Evolutionary conservation across 106 monocot species (phyloP), one percentile per base, ranked within the genome.

Genomic region (Dioscorea dumetorum): DNA sequence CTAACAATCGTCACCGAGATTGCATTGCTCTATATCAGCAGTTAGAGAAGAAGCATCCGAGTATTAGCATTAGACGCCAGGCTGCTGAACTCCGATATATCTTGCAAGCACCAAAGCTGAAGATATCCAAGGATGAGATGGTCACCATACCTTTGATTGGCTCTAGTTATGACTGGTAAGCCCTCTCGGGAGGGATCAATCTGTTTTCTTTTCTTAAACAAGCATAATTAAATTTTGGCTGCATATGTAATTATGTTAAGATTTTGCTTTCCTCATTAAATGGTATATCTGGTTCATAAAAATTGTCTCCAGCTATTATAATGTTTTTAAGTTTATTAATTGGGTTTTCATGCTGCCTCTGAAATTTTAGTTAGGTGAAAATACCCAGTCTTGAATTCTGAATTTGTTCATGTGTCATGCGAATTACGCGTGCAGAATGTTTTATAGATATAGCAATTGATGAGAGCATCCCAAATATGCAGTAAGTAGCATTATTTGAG

Each of bases 111-210:
- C 97, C 97, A 15, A 97, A 97, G 73, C 80, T 97, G 67, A 97
- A 89, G 64, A 97, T 97, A 63, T 87, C 89, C 17, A 92, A 88
- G 70, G 97, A 97, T 69, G 97, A 97, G 73, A 89, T 92, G 86
- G 97, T 97, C 20, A 83, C 92, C 12, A 97, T 97, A 64, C 95
- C 95, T 34, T 67, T 91, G 71, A 97, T 97, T 71, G 91, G 91
- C 17, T 91, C 91, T 19, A 97, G 89, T 62, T 97, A 89, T 68
- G 95, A 97, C 76, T 81, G 86, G 95, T 97, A 63, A 69, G 80
- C 64, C 73, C 31, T 57, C 52, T 28, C 31, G 4, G 9, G 19
- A 48, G 12, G 32, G 15, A 58, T 57, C 54, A 12, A 48, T 16
- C 19, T 48, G 13, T 41, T 41, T 41, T 18, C 16, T 34, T 20